These are phyloP conservation scores for Bothriochloa decipiens DNA, from an alignment of 176 grass and related monocot species.

Conservation along the genomic window DNA sequence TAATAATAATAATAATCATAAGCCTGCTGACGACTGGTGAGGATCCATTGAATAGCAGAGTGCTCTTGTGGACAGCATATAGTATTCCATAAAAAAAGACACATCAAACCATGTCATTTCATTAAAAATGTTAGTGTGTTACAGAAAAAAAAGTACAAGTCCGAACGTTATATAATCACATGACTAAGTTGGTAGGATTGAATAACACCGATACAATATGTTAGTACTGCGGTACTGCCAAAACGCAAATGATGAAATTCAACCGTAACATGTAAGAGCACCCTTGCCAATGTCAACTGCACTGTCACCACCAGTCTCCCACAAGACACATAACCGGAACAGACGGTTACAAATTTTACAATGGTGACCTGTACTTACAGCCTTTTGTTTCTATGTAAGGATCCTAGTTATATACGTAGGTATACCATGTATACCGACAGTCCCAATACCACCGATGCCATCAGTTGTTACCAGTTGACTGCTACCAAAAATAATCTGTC, in stretches of 20 bases:
- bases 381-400: slow-evolving; percentile 40
- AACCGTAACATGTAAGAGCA: neutral
- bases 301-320: slow-evolving; percentile 29
- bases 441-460: slow-evolving; percentile 16
- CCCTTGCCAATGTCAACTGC: slow-evolving; percentile 1
- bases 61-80: neutral
- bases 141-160: neutral
- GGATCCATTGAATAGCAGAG: neutral
- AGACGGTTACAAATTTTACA: slow-evolving; percentile 45
- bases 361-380: slow-evolving; percentile 44
- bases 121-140: neutral
- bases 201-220: slow-evolving; percentile 8
- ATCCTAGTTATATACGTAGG: slow-evolving; percentile 31
- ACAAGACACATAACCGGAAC: slow-evolving; percentile 39
- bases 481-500: slow-evolving; percentile 30
- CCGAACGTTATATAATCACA: neutral
- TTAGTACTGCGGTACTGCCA: neutral
- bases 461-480: slow-evolving; percentile 29
- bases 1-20: no score
- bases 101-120: neutral
- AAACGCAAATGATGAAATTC: neutral
- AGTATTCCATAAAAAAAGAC: neutral
- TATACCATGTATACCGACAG: slow-evolving; percentile 46
- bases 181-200: neutral
- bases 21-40: neutral